Evolutionary conservation across 768 basidiomycete genomes (phyloP).

Genomic region (Collybia sp.): DNA sequence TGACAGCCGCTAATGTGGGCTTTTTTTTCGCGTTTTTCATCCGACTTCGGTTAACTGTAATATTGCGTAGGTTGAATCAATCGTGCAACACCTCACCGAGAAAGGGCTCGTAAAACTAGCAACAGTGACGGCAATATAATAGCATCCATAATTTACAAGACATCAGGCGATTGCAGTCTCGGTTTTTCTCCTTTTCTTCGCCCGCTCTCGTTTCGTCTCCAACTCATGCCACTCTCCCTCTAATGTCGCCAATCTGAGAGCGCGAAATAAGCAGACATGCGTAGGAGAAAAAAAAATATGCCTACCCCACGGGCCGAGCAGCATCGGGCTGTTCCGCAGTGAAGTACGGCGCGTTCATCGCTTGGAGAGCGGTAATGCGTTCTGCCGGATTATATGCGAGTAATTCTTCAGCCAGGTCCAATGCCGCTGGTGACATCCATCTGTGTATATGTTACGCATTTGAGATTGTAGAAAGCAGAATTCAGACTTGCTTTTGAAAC

Average conservation of each 20-base stretch:
- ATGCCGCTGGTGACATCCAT: slow-evolving; percentile 81
- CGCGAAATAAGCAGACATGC: slow-evolving; percentile 4
- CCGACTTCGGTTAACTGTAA: background rate
- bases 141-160: slow-evolving; percentile 21
- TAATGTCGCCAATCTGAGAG: slow-evolving; percentile 61
- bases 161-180: slow-evolving; percentile 39
- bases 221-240: slow-evolving; percentile 99
- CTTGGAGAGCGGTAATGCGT: slow-evolving; percentile 74
- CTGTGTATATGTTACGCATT: slow-evolving; percentile 32
- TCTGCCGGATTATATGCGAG: slow-evolving; percentile 77
- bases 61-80: slow-evolving; percentile 67
- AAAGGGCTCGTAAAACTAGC: slow-evolving; percentile 56
- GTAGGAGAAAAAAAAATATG: slow-evolving; percentile 1
- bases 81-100: slow-evolving; percentile 77
- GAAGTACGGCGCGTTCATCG: slow-evolving; percentile 84
- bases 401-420: slow-evolving; percentile 83
- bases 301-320: slow-evolving; percentile 75
- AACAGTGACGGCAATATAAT: slow-evolving; percentile 21
- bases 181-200: slow-evolving; percentile 70
- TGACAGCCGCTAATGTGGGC: slow-evolving; percentile 81
- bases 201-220: slow-evolving; percentile 89
- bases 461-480: background rate
- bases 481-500: slow-evolving; percentile 70
- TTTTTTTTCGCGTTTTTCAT: background rate
- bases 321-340: slow-evolving; percentile 70